A percentile compares a stretch with the other conserved stretches of the same genome.
These are phyloP conservation scores for Penicillium turbatum DNA, from an alignment of 495 filamentous ascomycete genomes.

Conservation along the genomic window DNA sequence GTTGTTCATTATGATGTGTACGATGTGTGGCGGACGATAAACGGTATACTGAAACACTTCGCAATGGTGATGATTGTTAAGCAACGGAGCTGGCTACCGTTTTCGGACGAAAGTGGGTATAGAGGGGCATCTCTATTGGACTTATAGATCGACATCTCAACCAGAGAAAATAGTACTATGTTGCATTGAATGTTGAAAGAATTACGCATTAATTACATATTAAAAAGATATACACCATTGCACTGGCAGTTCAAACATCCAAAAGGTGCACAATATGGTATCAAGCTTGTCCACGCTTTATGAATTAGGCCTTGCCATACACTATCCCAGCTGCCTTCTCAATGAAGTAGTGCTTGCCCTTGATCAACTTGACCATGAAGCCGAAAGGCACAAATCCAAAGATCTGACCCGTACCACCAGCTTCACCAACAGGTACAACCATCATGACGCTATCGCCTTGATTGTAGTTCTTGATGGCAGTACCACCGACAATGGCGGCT, in stretches of 20 bases:
- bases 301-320: conserved; percentile 12
- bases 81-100: conserved; percentile 4
- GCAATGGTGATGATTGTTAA: conserved; percentile 4
- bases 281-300: background rate
- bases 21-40: too few relatives aligned
- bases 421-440: conserved; percentile 43
- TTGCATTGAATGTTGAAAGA: background rate
- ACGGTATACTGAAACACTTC: too few relatives aligned
- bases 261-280: background rate
- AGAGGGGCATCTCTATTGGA: background rate
- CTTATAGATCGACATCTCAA: background rate
- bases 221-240: background rate
- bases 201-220: conserved; percentile 9
- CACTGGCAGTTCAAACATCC: background rate
- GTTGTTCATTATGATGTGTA: background rate
- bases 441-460: conserved; percentile 27
- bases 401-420: conserved; percentile 48
- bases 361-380: conserved; percentile 43
- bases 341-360: conserved; percentile 41
- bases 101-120: background rate
- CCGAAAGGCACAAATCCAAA: conserved; percentile 41
- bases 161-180: background rate
- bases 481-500: conserved; percentile 24
- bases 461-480: conserved; percentile 22
- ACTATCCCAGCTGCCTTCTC: conserved; percentile 22